Percentiles rank a stretch among this genome's conserved stretches.
Evolutionary conservation across 495 filamentous ascomycete species (phyloP).

Genomic region (Trichoderma orchidacearum): DNA sequence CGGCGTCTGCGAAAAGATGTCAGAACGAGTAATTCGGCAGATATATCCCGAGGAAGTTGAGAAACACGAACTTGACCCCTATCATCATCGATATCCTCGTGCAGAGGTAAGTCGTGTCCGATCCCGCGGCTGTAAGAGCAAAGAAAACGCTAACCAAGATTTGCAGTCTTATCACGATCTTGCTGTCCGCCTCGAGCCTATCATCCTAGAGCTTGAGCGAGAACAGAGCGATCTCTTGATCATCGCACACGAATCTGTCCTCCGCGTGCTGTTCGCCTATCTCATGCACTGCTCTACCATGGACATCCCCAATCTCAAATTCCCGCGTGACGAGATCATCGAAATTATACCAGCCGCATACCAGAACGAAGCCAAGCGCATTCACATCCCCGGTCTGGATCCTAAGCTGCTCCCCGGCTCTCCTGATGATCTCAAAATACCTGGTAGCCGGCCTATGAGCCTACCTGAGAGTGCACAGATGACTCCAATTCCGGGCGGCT

Average conservation of each 20-base stretch:
- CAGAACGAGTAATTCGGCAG: slow-evolving; percentile 57
- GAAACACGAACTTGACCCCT: slow-evolving; percentile 90
- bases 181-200: slow-evolving; percentile 93
- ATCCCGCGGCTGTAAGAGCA: not conserved
- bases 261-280: slow-evolving; percentile 94
- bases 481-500: slow-evolving; percentile 17
- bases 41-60: slow-evolving; percentile 79
- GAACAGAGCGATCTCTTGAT: slow-evolving; percentile 95
- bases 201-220: slow-evolving; percentile 94
- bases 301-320: slow-evolving; percentile 86
- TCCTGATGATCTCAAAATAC: slow-evolving; percentile 75
- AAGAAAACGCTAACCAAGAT: slow-evolving; percentile 2
- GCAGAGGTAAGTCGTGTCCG: slow-evolving; percentile 54
- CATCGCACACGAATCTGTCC: slow-evolving; percentile 92
- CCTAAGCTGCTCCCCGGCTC: slow-evolving; percentile 43
- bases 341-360: slow-evolving; percentile 98
- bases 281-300: slow-evolving; percentile 97
- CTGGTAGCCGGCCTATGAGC: slow-evolving; percentile 12
- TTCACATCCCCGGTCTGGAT: slow-evolving; percentile 43
- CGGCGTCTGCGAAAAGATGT: slow-evolving; percentile 85
- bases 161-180: slow-evolving; percentile 93
- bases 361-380: slow-evolving; percentile 83
- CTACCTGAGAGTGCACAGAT: slow-evolving; percentile 8
- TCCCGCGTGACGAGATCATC: slow-evolving; percentile 93
- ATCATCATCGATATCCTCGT: slow-evolving; percentile 91